phyloP scores from a whole-genome alignment of 192 early-diverging fungal genomes.

The Dissophora ornata region DNA sequence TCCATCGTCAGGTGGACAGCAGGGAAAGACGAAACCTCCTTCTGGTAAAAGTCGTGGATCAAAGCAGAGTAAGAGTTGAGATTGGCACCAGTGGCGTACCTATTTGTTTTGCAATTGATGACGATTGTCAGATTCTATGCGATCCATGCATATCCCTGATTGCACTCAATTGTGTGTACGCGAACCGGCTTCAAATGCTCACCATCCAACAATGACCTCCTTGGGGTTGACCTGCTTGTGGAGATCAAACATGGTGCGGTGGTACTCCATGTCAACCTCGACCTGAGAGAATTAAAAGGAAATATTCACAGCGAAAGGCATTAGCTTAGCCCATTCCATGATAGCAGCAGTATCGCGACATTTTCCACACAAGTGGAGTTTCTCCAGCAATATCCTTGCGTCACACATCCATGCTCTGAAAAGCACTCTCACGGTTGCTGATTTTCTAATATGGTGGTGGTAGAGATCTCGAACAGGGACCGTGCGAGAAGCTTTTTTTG shows the following conservation, averaged over 20 bases:
- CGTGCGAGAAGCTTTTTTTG: no score
- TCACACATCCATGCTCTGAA: no score
- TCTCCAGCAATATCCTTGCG: no score
- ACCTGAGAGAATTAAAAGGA: slow-evolving; percentile 58
- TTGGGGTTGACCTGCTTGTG: slow-evolving; percentile 90
- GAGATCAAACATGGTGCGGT: slow-evolving; percentile 85
- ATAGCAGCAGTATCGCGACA: no score
- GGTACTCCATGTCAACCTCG: slow-evolving; percentile 91
- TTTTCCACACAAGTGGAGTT: no score
- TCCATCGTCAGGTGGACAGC: slow-evolving; percentile 93
- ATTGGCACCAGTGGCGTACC: slow-evolving; percentile 77
- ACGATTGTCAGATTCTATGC: no score
- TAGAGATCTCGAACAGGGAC: no score
- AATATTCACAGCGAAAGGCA: background rate
- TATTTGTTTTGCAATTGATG: slow-evolving; percentile 1
- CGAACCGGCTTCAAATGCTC: slow-evolving; percentile 1
- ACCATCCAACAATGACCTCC: slow-evolving; percentile 95
- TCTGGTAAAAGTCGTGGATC: slow-evolving; percentile 84
- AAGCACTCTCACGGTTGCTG: no score
- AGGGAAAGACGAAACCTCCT: slow-evolving; percentile 77
- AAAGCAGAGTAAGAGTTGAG: slow-evolving; percentile 78
- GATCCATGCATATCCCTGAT: no score
- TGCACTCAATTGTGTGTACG: no score
- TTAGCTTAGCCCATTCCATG: no score
- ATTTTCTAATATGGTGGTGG: no score